Base-by-base conservation (phyloP, 1,284 basidiomycete genomes). In the Moesziomyces sp. region DNA sequence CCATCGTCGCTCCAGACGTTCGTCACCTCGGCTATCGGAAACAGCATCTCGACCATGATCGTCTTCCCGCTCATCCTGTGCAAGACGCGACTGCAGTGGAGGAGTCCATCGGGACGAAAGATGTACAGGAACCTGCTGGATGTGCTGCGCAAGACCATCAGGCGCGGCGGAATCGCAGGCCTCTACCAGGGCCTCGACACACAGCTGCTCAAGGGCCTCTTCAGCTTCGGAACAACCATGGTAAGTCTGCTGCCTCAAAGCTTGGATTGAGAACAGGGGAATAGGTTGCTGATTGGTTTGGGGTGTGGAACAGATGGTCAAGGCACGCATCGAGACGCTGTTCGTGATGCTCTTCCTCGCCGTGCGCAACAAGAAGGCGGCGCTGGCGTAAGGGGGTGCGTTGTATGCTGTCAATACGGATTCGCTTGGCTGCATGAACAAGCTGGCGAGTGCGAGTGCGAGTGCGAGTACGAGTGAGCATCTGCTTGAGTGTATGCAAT, bases 11-110 rank as follows among this genome's bases (percentile, higher is more conserved):
- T 64, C 38, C 60, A 85, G 23, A 86, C 86, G 0, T 87, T 87
- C 72, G 43, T 86, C 46, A 79, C 85, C 7, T 85, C 83, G 23
- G 86, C 87, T 0, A 63, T 85, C 19, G 86, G 86, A 0, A 85
- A 85, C 61, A 84, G 85, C 3, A 68, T 86, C 26, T 85, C 84
- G 43, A 80, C 79, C 14, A 55, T 84, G 7, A 79, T 84, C 18
- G 77, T 85, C 14, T 85, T 85, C 62, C 85, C 86, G 1, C 75
- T 87, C 21, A 84, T 86, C 35, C 77, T 86, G 43, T 75, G 84
- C 60, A 86, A 87, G 80, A 85, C 84, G 4, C 77, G 86, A 5
- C 61, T 84, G 42, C 84, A 85, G 54, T 85, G 82, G 80, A 76
- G 82, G 45, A 76, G 74, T 5, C 81, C 85, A 10, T 75, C 74